These are phyloP conservation scores for Epichloe uncinata DNA, from an alignment of 2,329 filamentous ascomycete genomes.

Conservation along the genomic window DNA sequence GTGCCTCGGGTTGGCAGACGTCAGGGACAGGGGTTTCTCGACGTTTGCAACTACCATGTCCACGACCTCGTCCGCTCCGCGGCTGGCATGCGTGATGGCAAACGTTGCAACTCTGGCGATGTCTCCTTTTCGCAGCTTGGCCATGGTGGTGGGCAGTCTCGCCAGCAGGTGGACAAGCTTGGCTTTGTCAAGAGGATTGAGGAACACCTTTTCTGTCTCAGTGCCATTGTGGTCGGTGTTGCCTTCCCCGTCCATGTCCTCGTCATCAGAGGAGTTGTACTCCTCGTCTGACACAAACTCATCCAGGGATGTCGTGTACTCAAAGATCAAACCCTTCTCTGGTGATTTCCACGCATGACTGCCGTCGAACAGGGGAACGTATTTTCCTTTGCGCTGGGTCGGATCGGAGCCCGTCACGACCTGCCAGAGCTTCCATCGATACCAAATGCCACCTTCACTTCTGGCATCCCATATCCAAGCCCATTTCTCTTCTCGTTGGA, in stretches of 20 bases:
- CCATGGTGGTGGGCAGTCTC: slow-evolving; percentile 62
- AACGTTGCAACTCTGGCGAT: slow-evolving; percentile 78
- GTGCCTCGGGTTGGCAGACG: slow-evolving; percentile 51
- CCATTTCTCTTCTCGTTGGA: slow-evolving; percentile 81
- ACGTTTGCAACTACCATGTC: slow-evolving; percentile 77
- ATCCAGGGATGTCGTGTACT: slow-evolving; percentile 63
- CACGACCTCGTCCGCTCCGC: slow-evolving; percentile 84
- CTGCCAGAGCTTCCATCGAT: slow-evolving; percentile 85
- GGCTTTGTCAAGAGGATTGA: slow-evolving; percentile 73
- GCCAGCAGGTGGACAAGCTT: slow-evolving; percentile 76
- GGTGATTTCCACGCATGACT: slow-evolving; percentile 68
- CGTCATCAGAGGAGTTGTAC: slow-evolving; percentile 78
- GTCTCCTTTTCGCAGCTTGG: slow-evolving; percentile 68
- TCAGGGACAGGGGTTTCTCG: slow-evolving; percentile 60
- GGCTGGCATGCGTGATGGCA: slow-evolving; percentile 74
- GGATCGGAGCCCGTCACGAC: slow-evolving; percentile 54
- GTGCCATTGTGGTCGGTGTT: slow-evolving; percentile 30
- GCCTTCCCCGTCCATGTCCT: slow-evolving; percentile 52
- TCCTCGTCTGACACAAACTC: slow-evolving; percentile 75
- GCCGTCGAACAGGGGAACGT: slow-evolving; percentile 59
- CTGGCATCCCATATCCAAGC: slow-evolving; percentile 86
- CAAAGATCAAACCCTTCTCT: slow-evolving; percentile 57
- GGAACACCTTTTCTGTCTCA: slow-evolving; percentile 46
- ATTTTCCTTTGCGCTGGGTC: slow-evolving; percentile 34
- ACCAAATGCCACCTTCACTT: slow-evolving; percentile 72